These are phyloP conservation scores for Auriscalpium orientale DNA, from an alignment of 768 basidiomycete genomes.

Conservation along the genomic window DNA sequence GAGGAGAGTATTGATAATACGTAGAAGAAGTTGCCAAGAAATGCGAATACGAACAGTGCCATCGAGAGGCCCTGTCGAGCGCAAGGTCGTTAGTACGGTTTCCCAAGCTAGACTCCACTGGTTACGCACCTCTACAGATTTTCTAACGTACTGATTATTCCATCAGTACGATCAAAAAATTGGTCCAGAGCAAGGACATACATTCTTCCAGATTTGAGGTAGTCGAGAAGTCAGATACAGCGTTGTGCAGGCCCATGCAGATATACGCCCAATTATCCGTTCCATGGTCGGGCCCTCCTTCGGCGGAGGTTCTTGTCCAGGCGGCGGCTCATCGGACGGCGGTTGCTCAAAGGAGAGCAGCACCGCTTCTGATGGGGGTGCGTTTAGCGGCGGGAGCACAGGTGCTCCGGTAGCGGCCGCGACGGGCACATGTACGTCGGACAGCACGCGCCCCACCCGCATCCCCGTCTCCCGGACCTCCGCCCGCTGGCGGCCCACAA, in stretches of 20 bases:
- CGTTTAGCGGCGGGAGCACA: not conserved
- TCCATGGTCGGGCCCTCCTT: constrained; percentile 31
- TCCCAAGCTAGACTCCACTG: too few species aligned
- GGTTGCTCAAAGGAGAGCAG: constrained; percentile 5
- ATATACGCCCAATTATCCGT: constrained; percentile 78
- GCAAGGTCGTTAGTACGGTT: not conserved
- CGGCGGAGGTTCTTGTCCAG: constrained; percentile 12
- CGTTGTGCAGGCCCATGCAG: constrained; percentile 91
- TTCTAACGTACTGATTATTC: constrained; percentile 60
- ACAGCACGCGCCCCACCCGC: constrained; percentile 44
- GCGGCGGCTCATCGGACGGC: not conserved
- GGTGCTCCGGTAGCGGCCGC: not conserved
- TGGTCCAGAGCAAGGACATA: constrained; percentile 34
- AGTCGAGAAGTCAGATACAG: constrained; percentile 89
- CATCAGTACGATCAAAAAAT: not conserved
- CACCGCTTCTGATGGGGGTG: not conserved
- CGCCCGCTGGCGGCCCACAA: constrained; percentile 28
- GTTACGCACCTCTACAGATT: constrained; percentile 74
- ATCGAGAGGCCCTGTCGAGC: constrained; percentile 75
- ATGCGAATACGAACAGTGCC: constrained; percentile 88
- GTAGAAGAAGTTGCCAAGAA: constrained; percentile 90
- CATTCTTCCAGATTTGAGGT: constrained; percentile 99
- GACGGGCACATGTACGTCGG: constrained; percentile 7
- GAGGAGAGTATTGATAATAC: constrained; percentile 84
- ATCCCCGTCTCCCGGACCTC: constrained; percentile 21